Evolutionary conservation across 1,284 basidiomycete species (phyloP).

Genomic region (Limonomyces culmigenus): DNA sequence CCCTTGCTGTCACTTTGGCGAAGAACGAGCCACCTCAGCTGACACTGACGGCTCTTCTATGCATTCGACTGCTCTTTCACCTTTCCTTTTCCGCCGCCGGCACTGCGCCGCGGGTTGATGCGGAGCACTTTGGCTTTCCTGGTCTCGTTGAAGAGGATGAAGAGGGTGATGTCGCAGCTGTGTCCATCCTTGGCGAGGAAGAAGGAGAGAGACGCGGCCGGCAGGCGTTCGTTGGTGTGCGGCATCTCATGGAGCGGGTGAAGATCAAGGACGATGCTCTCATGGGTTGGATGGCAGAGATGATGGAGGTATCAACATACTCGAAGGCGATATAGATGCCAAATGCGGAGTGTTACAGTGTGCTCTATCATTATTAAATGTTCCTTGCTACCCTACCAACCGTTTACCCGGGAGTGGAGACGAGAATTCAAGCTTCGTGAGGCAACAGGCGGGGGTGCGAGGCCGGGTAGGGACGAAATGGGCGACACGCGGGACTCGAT

Average conservation of each 20-base stretch:
- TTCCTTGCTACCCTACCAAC: no score
- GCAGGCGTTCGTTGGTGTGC: slow-evolving; percentile 47
- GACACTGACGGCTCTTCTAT: slow-evolving; percentile 57
- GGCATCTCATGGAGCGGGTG: slow-evolving; percentile 44
- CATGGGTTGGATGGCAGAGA: slow-evolving; percentile 64
- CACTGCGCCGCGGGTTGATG: slow-evolving; percentile 54
- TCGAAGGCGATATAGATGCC: no score
- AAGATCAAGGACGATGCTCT: slow-evolving; percentile 52
- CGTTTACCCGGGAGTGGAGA: no score
- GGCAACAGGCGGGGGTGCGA: no score
- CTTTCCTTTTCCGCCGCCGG: slow-evolving; percentile 54
- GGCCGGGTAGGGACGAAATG: no score
- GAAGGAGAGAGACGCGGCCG: slow-evolving; percentile 53
- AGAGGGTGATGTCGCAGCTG: slow-evolving; percentile 16
- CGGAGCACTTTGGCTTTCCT: slow-evolving; percentile 71
- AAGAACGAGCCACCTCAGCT: slow-evolving; percentile 48
- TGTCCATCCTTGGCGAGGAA: slow-evolving; percentile 25
- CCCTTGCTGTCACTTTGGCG: slow-evolving; percentile 9
- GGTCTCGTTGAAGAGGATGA: slow-evolving; percentile 47
- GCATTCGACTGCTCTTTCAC: slow-evolving; percentile 60
- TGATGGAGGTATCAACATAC: no score
- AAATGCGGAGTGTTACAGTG: no score
- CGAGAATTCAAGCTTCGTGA: no score
- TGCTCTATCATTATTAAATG: no score
- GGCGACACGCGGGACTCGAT: no score